Evolutionary conservation across 805 yeast species (phyloP), one percentile per base, ranked within the genome.

Genomic region (Myxozyma neglecta): DNA sequence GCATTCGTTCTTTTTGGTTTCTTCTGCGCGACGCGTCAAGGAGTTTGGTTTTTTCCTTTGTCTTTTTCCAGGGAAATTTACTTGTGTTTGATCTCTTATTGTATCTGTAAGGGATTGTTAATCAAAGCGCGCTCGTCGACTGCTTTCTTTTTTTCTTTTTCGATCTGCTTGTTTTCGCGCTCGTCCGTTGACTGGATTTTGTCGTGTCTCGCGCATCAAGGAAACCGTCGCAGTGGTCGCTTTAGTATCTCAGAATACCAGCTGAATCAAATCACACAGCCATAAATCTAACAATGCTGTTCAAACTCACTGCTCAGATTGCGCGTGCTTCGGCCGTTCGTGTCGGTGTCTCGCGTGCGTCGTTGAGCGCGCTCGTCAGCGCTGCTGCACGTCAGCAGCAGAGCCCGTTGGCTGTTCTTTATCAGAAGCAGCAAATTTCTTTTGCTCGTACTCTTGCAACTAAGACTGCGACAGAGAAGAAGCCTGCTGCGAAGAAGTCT

Each of bases 401-500:
- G n/a, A 13, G 29, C 37, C 39, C 36, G 6, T n/a, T 16, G 29
- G 16, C 49, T 7, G 24, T 16, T 40, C 44, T 50, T 9, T 14
- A 3, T 6, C n/a, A 11, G 6, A 10, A n/a, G 16, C 40, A 14
- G 35, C 44, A 42, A n/a, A 14, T 44, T 5, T 20, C 39, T 13
- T 42, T 44, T 13, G 6, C 16, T 18, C 53, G 53, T 44, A 16
- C 29, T 16, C 32, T 40, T 7, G 49, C 56, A 3, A 53, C 56
- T 29, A 55, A 55, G 48, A 5, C 32, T 18, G 44, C 40, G 50
- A 16, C 14, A 1, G 61, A 53, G 29, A 47, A 29, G 36, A 55
- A 59, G 61, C 24, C 53, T 37, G 39, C 47, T 36, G 13, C 59
- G 6, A 44, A 49, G 55, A 57, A 45, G 56, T 20, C 29, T 29